phyloP scores from a whole-genome alignment of 2,329 filamentous ascomycete species.

The Cercospora berteroae region DNA sequence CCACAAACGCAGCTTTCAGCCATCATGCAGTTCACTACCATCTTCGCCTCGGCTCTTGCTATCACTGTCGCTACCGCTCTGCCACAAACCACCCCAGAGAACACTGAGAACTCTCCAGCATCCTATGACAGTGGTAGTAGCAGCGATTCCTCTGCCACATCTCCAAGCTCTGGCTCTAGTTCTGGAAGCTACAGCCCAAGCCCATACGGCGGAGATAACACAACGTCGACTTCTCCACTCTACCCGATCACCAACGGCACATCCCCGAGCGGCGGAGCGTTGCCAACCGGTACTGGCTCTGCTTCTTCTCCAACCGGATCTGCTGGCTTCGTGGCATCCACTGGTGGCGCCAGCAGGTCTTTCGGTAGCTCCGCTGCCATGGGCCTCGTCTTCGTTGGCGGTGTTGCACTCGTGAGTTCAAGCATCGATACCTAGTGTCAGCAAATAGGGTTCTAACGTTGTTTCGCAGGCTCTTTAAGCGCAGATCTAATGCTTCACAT shows the following conservation, averaged over 20 bases:
- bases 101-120: neutral
- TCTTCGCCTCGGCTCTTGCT: conserved; percentile 15
- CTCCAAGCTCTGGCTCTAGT: neutral
- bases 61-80: conserved; percentile 14
- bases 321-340: conserved; percentile 9
- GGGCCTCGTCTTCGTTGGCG: conserved; percentile 20
- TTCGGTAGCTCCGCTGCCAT: conserved; percentile 18
- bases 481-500: neutral
- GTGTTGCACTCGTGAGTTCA: conserved; percentile 16
- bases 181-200: neutral
- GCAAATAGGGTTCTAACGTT: neutral
- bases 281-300: conserved; percentile 15
- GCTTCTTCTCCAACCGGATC: conserved; percentile 6
- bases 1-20: neutral
- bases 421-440: too few relatives aligned
- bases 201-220: neutral
- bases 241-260: conserved; percentile 18
- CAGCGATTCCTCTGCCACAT: neutral
- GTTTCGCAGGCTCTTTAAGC: neutral
- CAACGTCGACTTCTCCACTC: conserved; percentile 2
- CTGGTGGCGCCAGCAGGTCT: conserved; percentile 6
- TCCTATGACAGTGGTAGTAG: neutral
- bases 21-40: conserved; percentile 21
- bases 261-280: conserved; percentile 2
- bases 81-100: neutral